Evolutionary conservation across 441 rosid genomes (phyloP), one percentile per base, ranked within the genome.

Genomic region (Pelargonium myrrhifolium): DNA sequence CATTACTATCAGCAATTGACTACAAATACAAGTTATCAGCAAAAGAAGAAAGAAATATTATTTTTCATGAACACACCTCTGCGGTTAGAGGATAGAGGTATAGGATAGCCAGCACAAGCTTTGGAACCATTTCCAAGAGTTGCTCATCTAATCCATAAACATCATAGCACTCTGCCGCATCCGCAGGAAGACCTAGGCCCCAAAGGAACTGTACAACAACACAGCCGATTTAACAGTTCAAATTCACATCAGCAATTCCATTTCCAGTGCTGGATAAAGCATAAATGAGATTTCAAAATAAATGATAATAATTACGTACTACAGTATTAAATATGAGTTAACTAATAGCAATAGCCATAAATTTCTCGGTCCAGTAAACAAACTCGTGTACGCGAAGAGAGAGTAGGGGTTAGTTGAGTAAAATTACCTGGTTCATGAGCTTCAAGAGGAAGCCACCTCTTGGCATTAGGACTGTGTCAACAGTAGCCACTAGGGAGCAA

Each of bases 361-460:
- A 6, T 1, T 9, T 10, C n/a, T 45, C 51, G 11, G 51, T 9
- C 12, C 55, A 12, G 55, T 14, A 14, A 14, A 47, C 55, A 2
- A 47, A 47, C n/a, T 47, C n/a, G 17, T 3, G 17, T 47, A 12
- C 55, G 6, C 3, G 0, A 62, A 61, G 28, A 64, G n/a, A n/a
- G n/a, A n/a, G n/a, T n/a, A n/a, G n/a, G n/a, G n/a, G n/a, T n/a
- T n/a, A n/a, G n/a, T n/a, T n/a, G n/a, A n/a, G n/a, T 15, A 61
- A 22, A 39, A 51, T 66, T 10, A 91, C 97, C 97, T 91, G 97
- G 82, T 91, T 91, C 93, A 91, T 91, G 60, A 94, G 94, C 96
- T 81, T 94, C 99, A 55, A 93, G 90, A 75, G 97, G 99, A 84
- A 91, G 94, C 97, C 99, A 88, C 72, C 85, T 80, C 84, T 88